phyloP scores from a whole-genome alignment of 1,284 basidiomycete species.

The Ganoderma lingzhi region DNA sequence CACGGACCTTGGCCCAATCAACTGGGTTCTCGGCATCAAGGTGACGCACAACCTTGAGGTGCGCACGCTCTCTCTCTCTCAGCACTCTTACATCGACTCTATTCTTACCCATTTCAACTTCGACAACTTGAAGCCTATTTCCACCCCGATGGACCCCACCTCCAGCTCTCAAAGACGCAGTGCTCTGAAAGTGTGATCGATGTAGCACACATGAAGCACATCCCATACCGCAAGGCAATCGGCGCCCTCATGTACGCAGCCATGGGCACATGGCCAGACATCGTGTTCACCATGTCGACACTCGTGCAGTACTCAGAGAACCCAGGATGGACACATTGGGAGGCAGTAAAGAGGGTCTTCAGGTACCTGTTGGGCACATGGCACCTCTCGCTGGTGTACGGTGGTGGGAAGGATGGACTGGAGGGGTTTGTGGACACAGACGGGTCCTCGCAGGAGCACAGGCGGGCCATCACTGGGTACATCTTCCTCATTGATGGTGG shows the following conservation, averaged over 20 bases:
- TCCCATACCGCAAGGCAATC: constrained; percentile 19
- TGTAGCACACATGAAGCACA: constrained; percentile 15
- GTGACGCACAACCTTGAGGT: too few species aligned
- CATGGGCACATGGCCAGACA: too few species aligned
- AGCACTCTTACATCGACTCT: constrained; percentile 34
- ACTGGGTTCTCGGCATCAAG: too few species aligned
- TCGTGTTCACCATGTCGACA: too few species aligned
- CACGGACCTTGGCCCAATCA: too few species aligned
- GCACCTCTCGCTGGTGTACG: constrained; percentile 8
- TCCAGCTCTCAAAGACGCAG: constrained; percentile 25
- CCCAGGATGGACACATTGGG: too few species aligned
- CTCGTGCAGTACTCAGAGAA: too few species aligned
- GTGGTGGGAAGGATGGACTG: neutral
- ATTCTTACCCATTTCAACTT: constrained; percentile 39
- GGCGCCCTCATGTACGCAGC: too few species aligned
- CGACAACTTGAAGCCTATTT: constrained; percentile 36
- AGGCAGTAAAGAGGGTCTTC: too few species aligned
- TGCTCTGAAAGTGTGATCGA: constrained; percentile 20
- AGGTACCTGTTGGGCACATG: constrained; percentile 27
- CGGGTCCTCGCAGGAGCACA: constrained; percentile 27
- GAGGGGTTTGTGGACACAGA: constrained; percentile 20
- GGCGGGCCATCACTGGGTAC: too few species aligned
- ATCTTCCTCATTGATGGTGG: constrained; percentile 37
- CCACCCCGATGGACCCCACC: constrained; percentile 31
- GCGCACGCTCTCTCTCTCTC: too few species aligned